Evolutionary conservation across 805 yeast genomes (phyloP), one percentile per base, ranked within the genome.

Genomic region (Yarrowia sp.): DNA sequence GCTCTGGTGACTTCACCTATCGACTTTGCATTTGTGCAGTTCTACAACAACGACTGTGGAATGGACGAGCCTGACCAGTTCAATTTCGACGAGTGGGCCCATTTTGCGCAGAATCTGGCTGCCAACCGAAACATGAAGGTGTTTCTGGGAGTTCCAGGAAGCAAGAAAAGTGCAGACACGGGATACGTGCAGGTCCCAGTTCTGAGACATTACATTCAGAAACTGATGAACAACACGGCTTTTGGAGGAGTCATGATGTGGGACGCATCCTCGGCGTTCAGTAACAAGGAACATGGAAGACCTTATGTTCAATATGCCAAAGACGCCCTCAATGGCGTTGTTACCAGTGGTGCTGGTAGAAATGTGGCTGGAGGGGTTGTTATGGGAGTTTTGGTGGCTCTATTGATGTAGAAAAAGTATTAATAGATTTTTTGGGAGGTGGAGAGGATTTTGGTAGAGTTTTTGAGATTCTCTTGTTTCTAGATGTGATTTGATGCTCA

Each of bases 11-110:
- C 82, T 70, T 87, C 91, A 11, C 81, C 85, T 46, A 82, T 92
- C 72, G 97, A 92, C 79, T 91, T 87, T 77, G 89, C 91, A 5
- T 91, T 90, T 76, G 84, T 93, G 72, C 97, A 92, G 80, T 92
- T 92, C 80, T 92, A 92, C 84, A 92, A 92, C 85, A 92, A 92
- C 80, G 83, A 88, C 75, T 90, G 97, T 78, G 79, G 84, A 58
- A 81, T 87, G 69, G 67, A 70, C 11, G 70, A 67, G 42, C 69
- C 73, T 48, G 72, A 77, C 3, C 72, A 75, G 52, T 92, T 91
- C 83, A 87, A 87, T 78, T 86, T 85, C 84, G 89, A 87, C 71
- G 84, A 90, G 38, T 92, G 97, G 97, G 81, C 82, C 41, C 77
- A 82, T 42, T 91, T 77, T 75, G 95, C 94, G 35, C 71, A 79